These are phyloP conservation scores for Globisporangium paddicum DNA, from an alignment of 352 stramenopile genomes.

Conservation along the genomic window DNA sequence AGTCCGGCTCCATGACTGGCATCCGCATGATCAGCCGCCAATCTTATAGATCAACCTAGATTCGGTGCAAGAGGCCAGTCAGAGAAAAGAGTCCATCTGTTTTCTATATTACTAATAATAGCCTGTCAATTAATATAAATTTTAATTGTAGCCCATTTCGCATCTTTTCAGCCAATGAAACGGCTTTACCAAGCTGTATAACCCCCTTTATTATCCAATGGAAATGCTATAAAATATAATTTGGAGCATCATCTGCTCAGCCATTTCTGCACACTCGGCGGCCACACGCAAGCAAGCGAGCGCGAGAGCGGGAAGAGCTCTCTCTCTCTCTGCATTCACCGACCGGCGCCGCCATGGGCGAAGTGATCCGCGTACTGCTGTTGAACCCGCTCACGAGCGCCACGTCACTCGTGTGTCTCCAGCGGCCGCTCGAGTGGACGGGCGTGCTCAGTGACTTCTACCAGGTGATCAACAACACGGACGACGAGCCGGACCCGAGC, in stretches of 20 bases:
- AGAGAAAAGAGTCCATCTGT: neutral
- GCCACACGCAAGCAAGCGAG: no score
- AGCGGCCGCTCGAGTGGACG: slow-evolving; percentile 74
- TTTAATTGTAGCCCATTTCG: neutral
- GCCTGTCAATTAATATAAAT: neutral
- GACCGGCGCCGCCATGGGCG: slow-evolving; percentile 30
- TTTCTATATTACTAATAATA: neutral
- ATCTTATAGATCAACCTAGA: neutral
- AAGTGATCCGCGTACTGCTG: slow-evolving; percentile 80
- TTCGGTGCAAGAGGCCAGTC: neutral
- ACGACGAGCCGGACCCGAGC: slow-evolving; percentile 58
- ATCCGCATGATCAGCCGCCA: no score
- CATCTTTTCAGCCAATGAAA: neutral
- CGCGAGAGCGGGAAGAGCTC: no score
- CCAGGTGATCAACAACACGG: slow-evolving; percentile 76
- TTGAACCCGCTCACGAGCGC: slow-evolving; percentile 61
- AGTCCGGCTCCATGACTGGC: no score
- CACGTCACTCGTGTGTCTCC: slow-evolving; percentile 76
- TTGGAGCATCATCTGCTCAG: no score
- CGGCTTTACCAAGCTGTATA: no score
- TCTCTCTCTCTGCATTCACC: neutral
- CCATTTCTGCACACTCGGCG: no score
- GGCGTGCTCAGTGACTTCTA: slow-evolving; percentile 77
- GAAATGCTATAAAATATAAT: no score
- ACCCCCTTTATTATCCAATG: no score